These are phyloP conservation scores for Colletotrichum zoysiae DNA, from an alignment of 2,329 filamentous ascomycete species.

Conservation along the genomic window DNA sequence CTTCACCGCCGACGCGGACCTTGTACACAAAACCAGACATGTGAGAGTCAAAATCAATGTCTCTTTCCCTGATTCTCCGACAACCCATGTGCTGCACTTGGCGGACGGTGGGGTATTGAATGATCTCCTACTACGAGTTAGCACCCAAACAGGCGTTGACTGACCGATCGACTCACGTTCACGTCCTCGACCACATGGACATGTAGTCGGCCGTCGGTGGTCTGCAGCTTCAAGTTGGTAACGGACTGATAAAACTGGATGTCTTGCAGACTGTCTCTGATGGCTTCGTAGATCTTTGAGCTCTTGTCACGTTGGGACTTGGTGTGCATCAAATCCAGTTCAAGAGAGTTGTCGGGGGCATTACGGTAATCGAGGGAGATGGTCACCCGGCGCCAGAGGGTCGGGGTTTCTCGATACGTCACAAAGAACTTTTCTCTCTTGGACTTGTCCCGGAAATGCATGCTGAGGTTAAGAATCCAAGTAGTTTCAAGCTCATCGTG, in stretches of 20 bases:
- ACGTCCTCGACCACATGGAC: conserved; percentile 98
- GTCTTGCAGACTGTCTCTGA: conserved; percentile 89
- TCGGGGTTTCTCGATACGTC: conserved; percentile 85
- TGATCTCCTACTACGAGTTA: conserved; percentile 74
- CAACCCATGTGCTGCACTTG: conserved; percentile 81
- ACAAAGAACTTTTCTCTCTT: conserved; percentile 98
- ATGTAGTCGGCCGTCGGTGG: conserved; percentile 86
- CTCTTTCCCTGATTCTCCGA: conserved; percentile 75
- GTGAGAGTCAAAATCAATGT: conserved; percentile 89
- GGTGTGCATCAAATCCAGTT: conserved; percentile 82
- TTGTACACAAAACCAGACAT: conserved; percentile 98
- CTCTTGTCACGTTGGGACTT: conserved; percentile 93
- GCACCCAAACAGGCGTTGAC: conserved; percentile 31
- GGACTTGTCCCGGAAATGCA: conserved; percentile 96
- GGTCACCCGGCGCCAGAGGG: conserved; percentile 87
- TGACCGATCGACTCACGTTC: conserved; percentile 67
- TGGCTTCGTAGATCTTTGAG: conserved; percentile 91
- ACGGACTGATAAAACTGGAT: conserved; percentile 98
- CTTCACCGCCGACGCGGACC: conserved; percentile 75
- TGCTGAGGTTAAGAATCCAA: conserved; percentile 98
- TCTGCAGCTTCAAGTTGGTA: conserved; percentile 94
- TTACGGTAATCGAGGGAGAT: conserved; percentile 93
- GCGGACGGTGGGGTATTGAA: conserved; percentile 81
- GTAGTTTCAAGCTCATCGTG: conserved; percentile 85
- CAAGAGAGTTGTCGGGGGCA: conserved; percentile 83